A percentile compares a stretch with the other conserved stretches of the same genome.
phyloP scores from a whole-genome alignment of 306 rosid species.

The Acmispon strigosus region DNA sequence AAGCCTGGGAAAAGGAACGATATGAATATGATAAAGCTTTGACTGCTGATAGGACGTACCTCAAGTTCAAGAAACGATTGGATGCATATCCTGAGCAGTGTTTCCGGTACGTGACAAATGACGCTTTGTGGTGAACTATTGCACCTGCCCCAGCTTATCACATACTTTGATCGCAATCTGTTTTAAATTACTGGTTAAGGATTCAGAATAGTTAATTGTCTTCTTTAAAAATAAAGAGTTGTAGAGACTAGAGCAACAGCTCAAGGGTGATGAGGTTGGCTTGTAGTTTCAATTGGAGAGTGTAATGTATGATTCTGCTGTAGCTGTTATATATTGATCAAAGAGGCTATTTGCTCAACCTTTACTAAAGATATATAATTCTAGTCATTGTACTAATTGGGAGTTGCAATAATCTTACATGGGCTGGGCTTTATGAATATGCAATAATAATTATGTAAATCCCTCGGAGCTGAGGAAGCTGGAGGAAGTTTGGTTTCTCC shows the following conservation, averaged over 20 bases:
- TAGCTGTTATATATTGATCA: not conserved
- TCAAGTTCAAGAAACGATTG: slow-evolving; percentile 81
- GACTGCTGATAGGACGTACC: slow-evolving; percentile 77
- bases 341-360: not conserved
- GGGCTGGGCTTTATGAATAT: not conserved
- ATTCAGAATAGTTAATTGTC: not conserved
- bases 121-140: not conserved
- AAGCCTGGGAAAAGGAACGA: slow-evolving; percentile 61
- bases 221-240: not conserved
- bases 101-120: slow-evolving; percentile 50
- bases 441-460: not conserved
- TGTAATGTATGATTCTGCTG: not conserved
- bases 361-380: not conserved
- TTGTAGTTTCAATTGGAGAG: not conserved
- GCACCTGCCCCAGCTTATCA: not conserved
- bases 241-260: not conserved
- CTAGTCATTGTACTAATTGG: not conserved
- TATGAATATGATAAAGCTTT: slow-evolving; percentile 86
- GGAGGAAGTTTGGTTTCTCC: not conserved
- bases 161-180: not conserved
- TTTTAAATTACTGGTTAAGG: not conserved
- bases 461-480: not conserved
- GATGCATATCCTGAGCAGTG: slow-evolving; percentile 83
- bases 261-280: not conserved
- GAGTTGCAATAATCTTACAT: not conserved